Evolutionary conservation across 2,329 filamentous ascomycete genomes (phyloP), one percentile per base, ranked within the genome.

Genomic region (Aspergillus latus): DNA sequence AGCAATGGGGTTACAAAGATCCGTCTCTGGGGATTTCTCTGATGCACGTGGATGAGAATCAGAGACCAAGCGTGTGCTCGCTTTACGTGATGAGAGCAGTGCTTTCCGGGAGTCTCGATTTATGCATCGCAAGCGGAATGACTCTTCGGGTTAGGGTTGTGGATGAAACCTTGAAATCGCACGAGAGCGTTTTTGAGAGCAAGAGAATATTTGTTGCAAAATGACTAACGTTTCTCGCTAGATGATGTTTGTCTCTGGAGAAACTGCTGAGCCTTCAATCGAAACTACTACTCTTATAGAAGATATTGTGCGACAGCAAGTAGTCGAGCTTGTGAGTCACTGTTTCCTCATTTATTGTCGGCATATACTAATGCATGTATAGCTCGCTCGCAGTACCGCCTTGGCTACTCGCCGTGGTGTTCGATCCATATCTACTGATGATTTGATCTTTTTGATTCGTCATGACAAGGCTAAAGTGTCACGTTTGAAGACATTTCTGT

Each of bases 221-320:
- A 62, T 78, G 63, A 72, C 76, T 74, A 59, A 78, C 74, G 56
- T 66, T 34, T 51, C 77, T 48, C 9, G 61, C 36, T 79, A 97
- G 90, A 99, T 99, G 94, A 99, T 99, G 94, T 99, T 97, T 74
- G 94, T 99, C 69, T 96, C 90, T 68, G 94, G 94, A 61, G 94
- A 99, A 76, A 96, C 92, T 1, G 92, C 89, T 52, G 94, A 99
- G 68, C 89, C 92, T 1, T 88, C 92, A 0, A 79, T 88, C 16
- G 94, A 99, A 71, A 97, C 93, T 0, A 97, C 94, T 0, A 89
- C 89, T 45, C 88, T 99, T 68, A 97, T 99, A 61, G 94, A 99
- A 72, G 92, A 95, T 65, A 97, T 99, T 67, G 94, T 99, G 5
- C 89, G 95, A 46, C 91, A 96, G 70, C 94, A 99, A 76, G 95